Base-by-base conservation (phyloP, 805 yeast genomes). In the Candida rishiriensis region DNA sequence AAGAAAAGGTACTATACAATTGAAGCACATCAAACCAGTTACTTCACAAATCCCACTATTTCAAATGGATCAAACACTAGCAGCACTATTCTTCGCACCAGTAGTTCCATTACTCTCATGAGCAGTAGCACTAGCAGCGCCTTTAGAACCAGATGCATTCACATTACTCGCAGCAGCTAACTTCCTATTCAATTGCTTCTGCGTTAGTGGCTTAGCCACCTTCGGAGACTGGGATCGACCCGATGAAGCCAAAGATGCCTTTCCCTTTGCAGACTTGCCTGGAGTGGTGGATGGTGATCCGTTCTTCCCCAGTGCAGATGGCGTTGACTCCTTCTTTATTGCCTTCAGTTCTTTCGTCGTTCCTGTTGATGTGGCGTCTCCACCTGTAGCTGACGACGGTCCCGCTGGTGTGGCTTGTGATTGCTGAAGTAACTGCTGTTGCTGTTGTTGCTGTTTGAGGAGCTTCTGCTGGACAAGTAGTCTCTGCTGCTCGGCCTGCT, bases 401-500 rank as follows among this genome's bases (percentile, higher is more conserved):
- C 34, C 35, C 15, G 55, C 26, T 57, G 63, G 34, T 10, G 35
- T 17, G 4, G 35, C 26, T 21, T 21, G 26, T 7, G 35, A n/a
- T 30, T 21, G 34, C 29, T 3, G 36, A 14, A 3, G 42, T 28
- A 21, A 32, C 34, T 55, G 64, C 39, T 57, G 65, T 38, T 57
- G 65, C 38, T 54, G 64, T 38, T 57, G 65, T 51, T 64, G 70
- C 50, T 68, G 74, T 39, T 61, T 66, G 28, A 56, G 48, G 36
- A 54, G 17, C 32, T 54, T 54, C 43, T 63, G 66, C 31, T 60
- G 64, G 13, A 54, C 62, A 10, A 58, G 42, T 16, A 57, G n/a
- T 13, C 60, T 48, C 51, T 64, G 62, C 16, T 65, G 60, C 44
- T 60, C 69, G 65, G 82, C 64, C 78, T 89, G 66, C 32, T 65